These are phyloP conservation scores for Candida ficus DNA, from an alignment of 805 yeast genomes.

Conservation along the genomic window DNA sequence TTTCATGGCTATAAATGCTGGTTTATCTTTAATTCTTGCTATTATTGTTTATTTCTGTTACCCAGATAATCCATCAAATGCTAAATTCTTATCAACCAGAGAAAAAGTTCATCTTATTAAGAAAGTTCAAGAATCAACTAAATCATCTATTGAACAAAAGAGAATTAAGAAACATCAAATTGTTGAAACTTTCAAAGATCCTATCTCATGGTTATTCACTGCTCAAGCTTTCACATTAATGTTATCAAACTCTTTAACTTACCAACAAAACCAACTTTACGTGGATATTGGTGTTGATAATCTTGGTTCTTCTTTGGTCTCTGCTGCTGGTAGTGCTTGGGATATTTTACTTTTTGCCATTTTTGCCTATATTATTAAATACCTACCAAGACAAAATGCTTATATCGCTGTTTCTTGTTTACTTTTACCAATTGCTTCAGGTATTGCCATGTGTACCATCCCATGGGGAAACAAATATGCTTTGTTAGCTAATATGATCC, in stretches of 20 bases:
- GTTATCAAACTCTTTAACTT: conserved; percentile 41
- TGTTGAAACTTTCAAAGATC: conserved; percentile 40
- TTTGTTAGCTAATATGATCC: conserved; percentile 27
- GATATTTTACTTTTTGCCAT: conserved; percentile 23
- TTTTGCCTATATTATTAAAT: background rate
- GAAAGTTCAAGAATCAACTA: conserved; percentile 33
- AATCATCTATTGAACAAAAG: conserved; percentile 39
- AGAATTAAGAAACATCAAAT: conserved; percentile 37
- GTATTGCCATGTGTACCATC: conserved; percentile 10
- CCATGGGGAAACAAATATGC: conserved; percentile 24
- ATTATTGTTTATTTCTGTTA: conserved; percentile 30
- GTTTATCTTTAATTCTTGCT: conserved; percentile 35
- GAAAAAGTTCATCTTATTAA: conserved; percentile 46
- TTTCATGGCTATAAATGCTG: conserved; percentile 43
- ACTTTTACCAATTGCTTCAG: conserved; percentile 34
- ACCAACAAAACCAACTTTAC: conserved; percentile 26
- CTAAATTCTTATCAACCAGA: conserved; percentile 35
- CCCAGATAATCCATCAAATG: conserved; percentile 45
- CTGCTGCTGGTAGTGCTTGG: conserved; percentile 33
- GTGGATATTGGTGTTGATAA: conserved; percentile 26
- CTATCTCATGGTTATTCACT: conserved; percentile 31
- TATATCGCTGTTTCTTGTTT: conserved; percentile 32
- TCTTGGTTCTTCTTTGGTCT: conserved; percentile 41
- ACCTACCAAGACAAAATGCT: conserved; percentile 24
- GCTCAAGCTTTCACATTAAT: conserved; percentile 31